Evolutionary conservation across 768 basidiomycete species (phyloP), one percentile per base, ranked within the genome.

Genomic region (Leccinum pellstonianum): DNA sequence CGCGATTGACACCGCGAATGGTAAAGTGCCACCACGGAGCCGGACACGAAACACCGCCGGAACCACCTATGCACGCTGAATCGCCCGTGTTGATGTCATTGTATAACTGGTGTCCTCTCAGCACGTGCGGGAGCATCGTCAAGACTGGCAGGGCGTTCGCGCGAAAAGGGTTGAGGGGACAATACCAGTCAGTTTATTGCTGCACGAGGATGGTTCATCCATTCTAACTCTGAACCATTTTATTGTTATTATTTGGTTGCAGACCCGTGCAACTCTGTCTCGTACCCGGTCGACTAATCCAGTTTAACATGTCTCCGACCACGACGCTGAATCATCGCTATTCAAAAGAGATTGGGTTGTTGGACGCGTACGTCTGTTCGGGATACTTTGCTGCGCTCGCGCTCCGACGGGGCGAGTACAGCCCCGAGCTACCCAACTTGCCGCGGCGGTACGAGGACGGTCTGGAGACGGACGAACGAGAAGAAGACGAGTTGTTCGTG

Each of bases 391-490:
- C 90, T 19, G 84, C 86, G 19, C 81, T 83, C 64, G 79, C 82
- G 15, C 79, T 91, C 35, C 86, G 86, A 6, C 74, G 77, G 52
- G 83, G 83, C n/a, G 83, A 91, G 68, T 88, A 84, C 69, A 75
- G 76, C 49, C 82, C 86, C 5, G 80, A 84, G 65, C 75, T 73
- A 15, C 74, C 76, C 2, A 72, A 77, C 9, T 74, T 81, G 33
- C 84, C 92, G 1, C 84, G 92, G 10, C 85, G 91, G 50, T 98
- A 97, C 70, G 81, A 86, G 57, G 96, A 98, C 68, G 95, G 95
- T 1, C 77, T 98, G 11, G 91, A 96, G 74, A 86, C 87, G 11
- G 83, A 92, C 62, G 95, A 98, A 65, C 80, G 83, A 9, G 90
- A 91, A 53, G 93, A 95, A 70, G 95, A 98, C 70, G 89, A 85